These are phyloP conservation scores for Wickerhamomyces subpelliculosus DNA, from an alignment of 805 yeast species.

Conservation along the genomic window DNA sequence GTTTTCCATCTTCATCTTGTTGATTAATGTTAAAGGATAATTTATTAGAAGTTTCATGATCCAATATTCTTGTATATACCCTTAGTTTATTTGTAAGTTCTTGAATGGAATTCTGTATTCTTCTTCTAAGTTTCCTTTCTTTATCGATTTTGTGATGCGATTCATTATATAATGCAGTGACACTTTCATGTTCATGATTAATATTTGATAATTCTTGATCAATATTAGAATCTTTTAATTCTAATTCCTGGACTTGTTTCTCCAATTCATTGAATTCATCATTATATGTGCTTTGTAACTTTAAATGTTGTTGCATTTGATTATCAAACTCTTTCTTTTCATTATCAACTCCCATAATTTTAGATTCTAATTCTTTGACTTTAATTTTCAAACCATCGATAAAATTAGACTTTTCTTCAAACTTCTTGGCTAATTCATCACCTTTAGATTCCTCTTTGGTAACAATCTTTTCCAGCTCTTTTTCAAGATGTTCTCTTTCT, in stretches of 20 bases:
- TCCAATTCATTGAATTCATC: not conserved
- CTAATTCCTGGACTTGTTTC: constrained; percentile 16
- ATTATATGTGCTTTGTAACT: not conserved
- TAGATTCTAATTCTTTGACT: constrained; percentile 7
- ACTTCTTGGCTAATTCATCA: constrained; percentile 22
- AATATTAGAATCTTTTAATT: constrained; percentile 13
- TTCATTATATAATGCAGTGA: constrained; percentile 17
- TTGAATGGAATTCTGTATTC: constrained; percentile 43
- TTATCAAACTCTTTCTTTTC: constrained; percentile 13
- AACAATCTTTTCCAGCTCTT: constrained; percentile 13
- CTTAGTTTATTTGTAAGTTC: constrained; percentile 29
- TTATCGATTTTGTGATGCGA: constrained; percentile 25
- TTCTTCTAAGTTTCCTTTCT: constrained; percentile 32
- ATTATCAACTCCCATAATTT: constrained; percentile 7
- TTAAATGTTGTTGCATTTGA: constrained; percentile 9
- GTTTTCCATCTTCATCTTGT: not conserved
- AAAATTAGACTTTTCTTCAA: constrained; percentile 20
- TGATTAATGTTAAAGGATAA: not conserved
- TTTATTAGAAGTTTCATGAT: not conserved
- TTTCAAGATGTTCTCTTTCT: constrained; percentile 8
- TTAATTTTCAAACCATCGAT: no score
- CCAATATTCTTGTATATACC: constrained; percentile 12
- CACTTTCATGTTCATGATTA: constrained; percentile 15
- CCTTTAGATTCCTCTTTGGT: constrained; percentile 22
- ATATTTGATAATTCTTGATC: constrained; percentile 17